These are phyloP conservation scores for Bacterosira constricta DNA, from an alignment of 108 stramenopile genomes.

Conservation along the genomic window DNA sequence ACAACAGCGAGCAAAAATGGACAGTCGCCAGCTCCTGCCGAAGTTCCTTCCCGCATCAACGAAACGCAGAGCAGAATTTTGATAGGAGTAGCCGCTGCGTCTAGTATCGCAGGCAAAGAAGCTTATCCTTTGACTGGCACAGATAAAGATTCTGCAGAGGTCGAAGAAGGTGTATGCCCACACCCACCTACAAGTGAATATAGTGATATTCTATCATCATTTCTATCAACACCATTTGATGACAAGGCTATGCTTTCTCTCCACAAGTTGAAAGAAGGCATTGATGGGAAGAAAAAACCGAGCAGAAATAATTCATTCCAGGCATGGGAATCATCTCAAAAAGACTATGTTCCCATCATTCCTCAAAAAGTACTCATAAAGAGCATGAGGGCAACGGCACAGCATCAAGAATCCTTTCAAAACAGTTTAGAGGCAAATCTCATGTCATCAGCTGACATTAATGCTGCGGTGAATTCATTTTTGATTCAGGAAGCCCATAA, in stretches of 20 bases:
- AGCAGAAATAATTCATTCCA: background rate
- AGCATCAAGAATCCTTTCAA: background rate
- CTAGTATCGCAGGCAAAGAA: background rate
- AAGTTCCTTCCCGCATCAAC: no score
- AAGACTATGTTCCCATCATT: constrained; percentile 13
- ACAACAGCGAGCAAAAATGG: no score
- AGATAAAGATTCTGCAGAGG: background rate
- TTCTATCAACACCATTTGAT: constrained; percentile 13
- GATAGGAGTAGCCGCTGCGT: background rate
- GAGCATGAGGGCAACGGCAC: background rate
- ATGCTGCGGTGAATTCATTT: background rate
- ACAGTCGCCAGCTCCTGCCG: no score
- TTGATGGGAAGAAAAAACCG: no score
- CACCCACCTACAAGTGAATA: constrained; percentile 2
- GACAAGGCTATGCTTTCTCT: constrained; percentile 12
- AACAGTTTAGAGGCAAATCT: background rate
- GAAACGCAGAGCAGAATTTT: no score
- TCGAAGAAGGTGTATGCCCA: background rate
- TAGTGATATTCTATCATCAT: constrained; percentile 9
- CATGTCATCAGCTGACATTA: background rate
- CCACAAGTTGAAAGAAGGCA: constrained; percentile 1
- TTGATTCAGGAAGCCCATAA: constrained; percentile 10
- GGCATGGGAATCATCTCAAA: no score
- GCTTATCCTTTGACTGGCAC: background rate
- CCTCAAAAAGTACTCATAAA: background rate